phyloP scores from a whole-genome alignment of 2,329 filamentous ascomycete species.

The Phialemonium atrogriseum region DNA sequence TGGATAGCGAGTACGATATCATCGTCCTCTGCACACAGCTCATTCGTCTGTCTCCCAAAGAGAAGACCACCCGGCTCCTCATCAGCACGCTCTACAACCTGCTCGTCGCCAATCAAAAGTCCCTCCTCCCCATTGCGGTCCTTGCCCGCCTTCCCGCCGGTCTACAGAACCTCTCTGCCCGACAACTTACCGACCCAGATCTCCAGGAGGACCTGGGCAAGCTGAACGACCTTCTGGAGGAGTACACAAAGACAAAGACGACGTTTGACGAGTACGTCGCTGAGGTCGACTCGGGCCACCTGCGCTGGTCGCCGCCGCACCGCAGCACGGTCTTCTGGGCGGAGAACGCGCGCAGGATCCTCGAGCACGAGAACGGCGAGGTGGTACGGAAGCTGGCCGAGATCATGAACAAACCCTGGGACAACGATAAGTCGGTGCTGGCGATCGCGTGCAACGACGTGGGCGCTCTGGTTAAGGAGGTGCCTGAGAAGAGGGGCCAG shows the following conservation, averaged over 20 bases:
- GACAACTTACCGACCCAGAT: slow-evolving; percentile 57
- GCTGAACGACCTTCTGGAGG: slow-evolving; percentile 52
- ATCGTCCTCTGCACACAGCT: slow-evolving; percentile 88
- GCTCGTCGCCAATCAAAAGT: slow-evolving; percentile 59
- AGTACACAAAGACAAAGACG: slow-evolving; percentile 62
- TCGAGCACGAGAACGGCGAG: slow-evolving; percentile 74
- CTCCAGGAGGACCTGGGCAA: slow-evolving; percentile 53
- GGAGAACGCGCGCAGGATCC: slow-evolving; percentile 80
- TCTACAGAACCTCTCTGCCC: slow-evolving; percentile 53
- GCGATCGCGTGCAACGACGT: slow-evolving; percentile 92
- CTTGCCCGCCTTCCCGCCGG: slow-evolving; percentile 70
- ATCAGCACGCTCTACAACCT: slow-evolving; percentile 87
- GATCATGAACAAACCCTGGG: slow-evolving; percentile 66
- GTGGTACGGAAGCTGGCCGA: slow-evolving; percentile 75
- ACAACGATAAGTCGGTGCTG: slow-evolving; percentile 78
- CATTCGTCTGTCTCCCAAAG: slow-evolving; percentile 86
- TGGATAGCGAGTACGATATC: slow-evolving; percentile 86
- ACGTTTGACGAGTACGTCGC: slow-evolving; percentile 86
- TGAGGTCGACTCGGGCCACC: slow-evolving; percentile 76
- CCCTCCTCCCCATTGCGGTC: slow-evolving; percentile 74
- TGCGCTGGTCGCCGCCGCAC: slow-evolving; percentile 90
- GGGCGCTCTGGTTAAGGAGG: slow-evolving; percentile 79
- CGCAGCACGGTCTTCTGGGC: slow-evolving; percentile 82
- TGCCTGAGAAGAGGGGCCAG: slow-evolving; percentile 71
- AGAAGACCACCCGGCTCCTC: slow-evolving; percentile 91